Evolutionary conservation across 164 flowering plant species (phyloP).

Genomic region (Taxillus chinensis): DNA sequence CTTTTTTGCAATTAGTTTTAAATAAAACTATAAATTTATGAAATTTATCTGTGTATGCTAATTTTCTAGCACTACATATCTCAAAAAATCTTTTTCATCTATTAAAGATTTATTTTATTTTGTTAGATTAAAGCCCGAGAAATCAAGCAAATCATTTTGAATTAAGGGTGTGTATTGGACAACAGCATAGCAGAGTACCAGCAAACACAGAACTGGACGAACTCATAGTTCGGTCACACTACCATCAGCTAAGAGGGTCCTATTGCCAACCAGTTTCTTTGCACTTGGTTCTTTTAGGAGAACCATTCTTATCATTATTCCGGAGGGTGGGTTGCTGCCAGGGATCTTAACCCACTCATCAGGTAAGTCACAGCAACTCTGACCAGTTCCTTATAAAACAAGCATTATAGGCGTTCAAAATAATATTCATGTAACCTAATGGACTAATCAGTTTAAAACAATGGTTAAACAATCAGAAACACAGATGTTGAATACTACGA

Average conservation of each 20-base stretch:
- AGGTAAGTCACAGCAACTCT: slow-evolving; percentile 25
- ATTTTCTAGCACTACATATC: too few species aligned
- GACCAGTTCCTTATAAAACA: slow-evolving; percentile 51
- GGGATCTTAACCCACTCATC: slow-evolving; percentile 34
- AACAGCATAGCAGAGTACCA: not conserved
- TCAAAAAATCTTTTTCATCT: too few species aligned
- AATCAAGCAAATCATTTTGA: too few species aligned
- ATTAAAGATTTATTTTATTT: too few species aligned
- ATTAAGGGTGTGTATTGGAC: too few species aligned
- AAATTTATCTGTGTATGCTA: too few species aligned
- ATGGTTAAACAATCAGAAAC: not conserved
- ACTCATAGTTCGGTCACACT: slow-evolving; percentile 26
- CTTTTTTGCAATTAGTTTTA: too few species aligned
- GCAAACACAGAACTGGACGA: slow-evolving; percentile 22
- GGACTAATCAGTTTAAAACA: not conserved
- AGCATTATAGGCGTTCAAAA: not conserved
- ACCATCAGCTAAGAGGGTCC: slow-evolving; percentile 24
- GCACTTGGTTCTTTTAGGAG: slow-evolving; percentile 38
- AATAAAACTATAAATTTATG: too few species aligned
- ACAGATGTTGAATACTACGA: not conserved
- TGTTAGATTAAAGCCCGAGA: too few species aligned
- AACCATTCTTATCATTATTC: slow-evolving; percentile 36
- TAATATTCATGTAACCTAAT: not conserved
- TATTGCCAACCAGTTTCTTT: slow-evolving; percentile 41
- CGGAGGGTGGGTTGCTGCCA: slow-evolving; percentile 37